These are phyloP conservation scores for Rickenella mellea DNA, from an alignment of 768 basidiomycete species.

Conservation along the genomic window DNA sequence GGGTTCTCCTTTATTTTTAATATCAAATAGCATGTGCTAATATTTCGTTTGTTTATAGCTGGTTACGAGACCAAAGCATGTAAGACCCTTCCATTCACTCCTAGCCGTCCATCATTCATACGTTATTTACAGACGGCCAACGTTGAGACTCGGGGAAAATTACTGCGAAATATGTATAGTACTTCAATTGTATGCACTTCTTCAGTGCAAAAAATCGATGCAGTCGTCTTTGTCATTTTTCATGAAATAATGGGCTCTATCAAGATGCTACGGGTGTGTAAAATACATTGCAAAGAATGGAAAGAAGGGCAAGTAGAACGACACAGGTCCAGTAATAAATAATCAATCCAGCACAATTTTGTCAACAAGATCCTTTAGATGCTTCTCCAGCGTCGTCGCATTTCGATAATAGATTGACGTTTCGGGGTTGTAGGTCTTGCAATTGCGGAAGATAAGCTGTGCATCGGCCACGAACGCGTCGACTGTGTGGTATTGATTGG, in stretches of 20 bases:
- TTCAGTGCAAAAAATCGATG: too few species aligned
- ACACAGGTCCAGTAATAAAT: not conserved
- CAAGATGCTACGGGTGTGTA: too few species aligned
- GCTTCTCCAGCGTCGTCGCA: slow-evolving; percentile 76
- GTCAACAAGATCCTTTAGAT: slow-evolving; percentile 46
- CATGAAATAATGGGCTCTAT: too few species aligned
- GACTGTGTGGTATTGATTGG: slow-evolving; percentile 71
- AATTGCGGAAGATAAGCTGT: slow-evolving; percentile 83
- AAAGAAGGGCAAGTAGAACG: not conserved
- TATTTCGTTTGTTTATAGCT: not conserved
- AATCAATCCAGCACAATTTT: slow-evolving; percentile 6
- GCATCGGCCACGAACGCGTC: slow-evolving; percentile 73
- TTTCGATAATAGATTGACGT: slow-evolving; percentile 72
- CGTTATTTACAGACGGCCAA: slow-evolving; percentile 33
- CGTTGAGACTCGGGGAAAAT: slow-evolving; percentile 36
- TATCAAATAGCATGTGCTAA: not conserved
- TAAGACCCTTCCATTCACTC: slow-evolving; percentile 13
- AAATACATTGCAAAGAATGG: too few species aligned
- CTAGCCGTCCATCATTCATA: not conserved
- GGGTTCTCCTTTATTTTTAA: slow-evolving; percentile 16
- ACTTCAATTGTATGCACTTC: too few species aligned
- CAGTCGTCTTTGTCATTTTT: too few species aligned
- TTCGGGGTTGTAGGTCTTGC: slow-evolving; percentile 80
- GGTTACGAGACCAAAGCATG: slow-evolving; percentile 36
- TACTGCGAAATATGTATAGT: too few species aligned